A percentile compares a stretch with the other conserved stretches of the same genome.
phyloP scores from a whole-genome alignment of 2,329 filamentous ascomycete species.

The Chaetomium globosum region DNA sequence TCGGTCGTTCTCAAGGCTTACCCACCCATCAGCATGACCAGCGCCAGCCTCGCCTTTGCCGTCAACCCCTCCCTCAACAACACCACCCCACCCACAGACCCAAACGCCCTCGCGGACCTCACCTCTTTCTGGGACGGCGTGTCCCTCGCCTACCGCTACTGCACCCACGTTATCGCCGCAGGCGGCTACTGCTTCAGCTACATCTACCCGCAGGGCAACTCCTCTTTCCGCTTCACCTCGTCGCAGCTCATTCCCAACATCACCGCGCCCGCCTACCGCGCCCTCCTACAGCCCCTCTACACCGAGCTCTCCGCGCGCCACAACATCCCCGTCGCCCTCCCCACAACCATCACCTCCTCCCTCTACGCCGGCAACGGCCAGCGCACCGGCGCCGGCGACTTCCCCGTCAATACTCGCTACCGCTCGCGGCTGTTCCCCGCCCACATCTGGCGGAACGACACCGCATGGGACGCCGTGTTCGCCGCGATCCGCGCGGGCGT shows the following conservation, averaged over 20 bases:
- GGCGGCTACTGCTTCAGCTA: conserved; percentile 38
- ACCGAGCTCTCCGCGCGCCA: conserved; percentile 40
- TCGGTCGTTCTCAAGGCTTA: conserved; percentile 37
- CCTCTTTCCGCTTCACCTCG: conserved; percentile 35
- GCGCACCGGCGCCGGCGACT: conserved; percentile 25
- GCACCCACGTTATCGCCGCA: conserved; percentile 30
- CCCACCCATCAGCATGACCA: conserved; percentile 33
- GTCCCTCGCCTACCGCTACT: conserved; percentile 35
- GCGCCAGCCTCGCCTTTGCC: conserved; percentile 30
- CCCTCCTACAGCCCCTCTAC: conserved; percentile 40
- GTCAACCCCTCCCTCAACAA: conserved; percentile 19
- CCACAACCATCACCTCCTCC: conserved; percentile 3
- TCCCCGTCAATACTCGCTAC: conserved; percentile 37
- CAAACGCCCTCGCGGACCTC: conserved; percentile 17
- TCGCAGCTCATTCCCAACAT: conserved; percentile 38
- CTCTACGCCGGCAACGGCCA: conserved; percentile 31
- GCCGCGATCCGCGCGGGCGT: conserved; percentile 34
- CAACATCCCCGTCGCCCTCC: conserved; percentile 35
- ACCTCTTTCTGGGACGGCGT: conserved; percentile 38
- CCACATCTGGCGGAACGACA: conserved; percentile 31
- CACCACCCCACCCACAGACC: conserved; percentile 15
- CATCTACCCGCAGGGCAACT: conserved; percentile 37
- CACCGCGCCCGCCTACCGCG: conserved; percentile 37
- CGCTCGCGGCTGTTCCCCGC: conserved; percentile 37
- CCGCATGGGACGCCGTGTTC: conserved; percentile 32